phyloP scores from a whole-genome alignment of 352 stramenopile species.

The Globisporangium megalacanthum region DNA sequence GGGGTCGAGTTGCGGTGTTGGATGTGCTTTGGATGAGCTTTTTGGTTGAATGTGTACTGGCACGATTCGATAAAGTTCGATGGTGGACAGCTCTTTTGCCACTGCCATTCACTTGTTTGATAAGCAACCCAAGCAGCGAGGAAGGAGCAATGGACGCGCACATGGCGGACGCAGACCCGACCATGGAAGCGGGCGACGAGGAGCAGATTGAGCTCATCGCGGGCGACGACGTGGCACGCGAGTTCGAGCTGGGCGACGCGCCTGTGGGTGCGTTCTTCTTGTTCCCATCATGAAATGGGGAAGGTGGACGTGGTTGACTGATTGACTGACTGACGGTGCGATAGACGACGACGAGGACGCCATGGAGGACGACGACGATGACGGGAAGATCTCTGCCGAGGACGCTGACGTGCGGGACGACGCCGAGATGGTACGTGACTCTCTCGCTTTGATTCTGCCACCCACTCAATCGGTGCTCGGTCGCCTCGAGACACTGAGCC shows the following conservation, averaged over 20 bases:
- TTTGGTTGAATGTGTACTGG: too few species aligned
- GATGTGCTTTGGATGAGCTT: neutral
- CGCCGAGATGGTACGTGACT: conserved; percentile 45
- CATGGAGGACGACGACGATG: conserved; percentile 59
- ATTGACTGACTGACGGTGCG: neutral
- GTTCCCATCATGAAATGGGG: neutral
- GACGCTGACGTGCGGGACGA: conserved; percentile 76
- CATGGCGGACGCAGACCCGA: conserved; percentile 21
- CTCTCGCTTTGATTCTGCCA: neutral
- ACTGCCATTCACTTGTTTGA: conserved; percentile 6
- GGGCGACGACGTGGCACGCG: conserved; percentile 67
- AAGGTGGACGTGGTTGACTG: neutral
- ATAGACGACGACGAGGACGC: conserved; percentile 59
- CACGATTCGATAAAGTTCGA: too few species aligned
- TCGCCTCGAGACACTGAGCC: neutral
- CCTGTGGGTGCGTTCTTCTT: conserved; percentile 41
- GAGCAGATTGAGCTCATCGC: conserved; percentile 83
- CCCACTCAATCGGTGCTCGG: neutral
- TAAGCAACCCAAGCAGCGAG: conserved; percentile 33
- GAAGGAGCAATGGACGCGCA: conserved; percentile 21
- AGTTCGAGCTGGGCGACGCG: conserved; percentile 81
- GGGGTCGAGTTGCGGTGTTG: neutral
- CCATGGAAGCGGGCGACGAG: conserved; percentile 19
- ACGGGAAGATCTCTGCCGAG: conserved; percentile 55
- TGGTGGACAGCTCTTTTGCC: neutral